Base-by-base conservation (phyloP, 148 eudicot genomes). In the Rhododendron ferrugineum region DNA sequence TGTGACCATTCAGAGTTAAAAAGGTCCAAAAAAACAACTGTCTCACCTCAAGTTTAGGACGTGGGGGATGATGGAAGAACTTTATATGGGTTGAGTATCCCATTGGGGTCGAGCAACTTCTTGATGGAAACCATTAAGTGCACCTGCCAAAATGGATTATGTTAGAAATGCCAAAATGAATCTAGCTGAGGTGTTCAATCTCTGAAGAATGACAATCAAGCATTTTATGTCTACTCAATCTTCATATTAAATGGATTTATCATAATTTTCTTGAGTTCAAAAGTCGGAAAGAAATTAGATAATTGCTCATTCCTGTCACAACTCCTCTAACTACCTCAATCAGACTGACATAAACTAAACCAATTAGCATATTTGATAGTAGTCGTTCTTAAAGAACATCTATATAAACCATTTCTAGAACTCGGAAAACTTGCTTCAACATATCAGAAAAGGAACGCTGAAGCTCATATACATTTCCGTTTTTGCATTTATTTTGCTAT, bases 1-100 rank as follows among this genome's bases (percentile, higher is more conserved):
- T 15, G 22, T 15, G 22, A 16, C 6, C 13, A 3, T 15, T 11
- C 60, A 54, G 60, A 16, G 62, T 56, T 16, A 4, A 56, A 56
- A 62, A 62, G 28, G 68, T n/a, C 70, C 28, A 62, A 8, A 62
- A 62, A n/a, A 2, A 46, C 23, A 40, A 80, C 32, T 74, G 80
- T 32, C 30, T 90, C 50, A 80, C 88, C 91, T 88, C 85, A 85
- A 85, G 66, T 83, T 86, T 83, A 85, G 72, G 87, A 85, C 76
- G 79, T 82, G 70, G 89, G 83, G 75, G 92, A 85, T 20, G 88
- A 85, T 40, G 99, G 99, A 88, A 96, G 94, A 90, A 96, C 99
- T 89, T 96, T 96, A 82, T 96, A 96, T 2, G 99, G 99, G 84
- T 96, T 96, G 44, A 96, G 95, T 85, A 95, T 93, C 82, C 95